A percentile compares a stretch with the other conserved stretches of the same genome.
These are phyloP conservation scores for Dipodascopsis uninucleata DNA, from an alignment of 805 yeast genomes.

Conservation along the genomic window DNA sequence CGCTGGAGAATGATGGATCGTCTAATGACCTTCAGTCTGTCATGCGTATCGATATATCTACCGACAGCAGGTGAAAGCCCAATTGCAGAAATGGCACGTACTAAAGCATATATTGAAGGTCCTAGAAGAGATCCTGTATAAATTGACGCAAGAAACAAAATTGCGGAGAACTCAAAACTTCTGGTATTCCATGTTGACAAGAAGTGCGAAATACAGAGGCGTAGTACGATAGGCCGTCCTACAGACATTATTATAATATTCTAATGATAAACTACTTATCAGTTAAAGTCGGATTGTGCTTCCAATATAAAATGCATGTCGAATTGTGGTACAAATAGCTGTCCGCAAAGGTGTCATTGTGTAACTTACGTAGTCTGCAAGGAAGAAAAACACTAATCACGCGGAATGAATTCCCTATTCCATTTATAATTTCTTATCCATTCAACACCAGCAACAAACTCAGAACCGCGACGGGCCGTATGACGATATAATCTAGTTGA, in stretches of 20 bases:
- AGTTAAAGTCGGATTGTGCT: too few relatives aligned
- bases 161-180: constrained; percentile 41
- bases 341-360: too few relatives aligned
- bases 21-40: constrained; percentile 36
- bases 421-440: too few relatives aligned
- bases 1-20: constrained; percentile 37
- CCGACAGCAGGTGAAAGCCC: constrained; percentile 35
- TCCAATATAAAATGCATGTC: too few relatives aligned
- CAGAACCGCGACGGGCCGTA: too few relatives aligned
- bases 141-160: constrained; percentile 37
- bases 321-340: too few relatives aligned
- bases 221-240: not conserved
- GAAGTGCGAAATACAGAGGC: constrained; percentile 35
- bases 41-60: constrained; percentile 33
- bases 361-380: too few relatives aligned
- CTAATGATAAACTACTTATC: too few relatives aligned
- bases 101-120: constrained; percentile 39
- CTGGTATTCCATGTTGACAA: constrained; percentile 43
- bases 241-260: not conserved
- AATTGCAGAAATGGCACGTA: constrained; percentile 35
- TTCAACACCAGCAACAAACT: too few relatives aligned
- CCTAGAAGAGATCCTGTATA: constrained; percentile 39
- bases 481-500: too few relatives aligned
- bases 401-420: too few relatives aligned
- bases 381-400: too few relatives aligned